These are phyloP conservation scores for Zea luxurians DNA, from an alignment of 176 grass and related monocot genomes.

Conservation along the genomic window DNA sequence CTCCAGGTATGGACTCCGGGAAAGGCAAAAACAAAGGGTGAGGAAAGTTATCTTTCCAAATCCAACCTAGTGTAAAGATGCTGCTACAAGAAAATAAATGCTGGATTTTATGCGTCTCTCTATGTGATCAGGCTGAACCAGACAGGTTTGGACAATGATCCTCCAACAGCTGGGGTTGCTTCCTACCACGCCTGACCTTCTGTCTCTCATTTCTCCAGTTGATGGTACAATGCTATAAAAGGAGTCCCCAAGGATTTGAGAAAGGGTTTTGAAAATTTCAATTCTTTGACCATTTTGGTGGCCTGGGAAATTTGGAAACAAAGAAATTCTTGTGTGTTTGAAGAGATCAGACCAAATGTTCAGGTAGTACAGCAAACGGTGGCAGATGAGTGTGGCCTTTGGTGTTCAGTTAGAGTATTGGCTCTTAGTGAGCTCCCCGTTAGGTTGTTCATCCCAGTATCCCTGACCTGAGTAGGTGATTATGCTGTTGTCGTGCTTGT, in stretches of 20 bases:
- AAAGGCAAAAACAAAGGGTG: background rate
- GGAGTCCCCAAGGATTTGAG: background rate
- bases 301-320: background rate
- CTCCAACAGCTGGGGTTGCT: background rate
- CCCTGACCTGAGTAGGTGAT: background rate
- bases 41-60: background rate
- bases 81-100: constrained; percentile 6
- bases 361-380: background rate
- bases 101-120: constrained; percentile 9
- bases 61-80: background rate
- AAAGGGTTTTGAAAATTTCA: background rate
- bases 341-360: background rate
- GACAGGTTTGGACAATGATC: background rate
- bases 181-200: background rate
- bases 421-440: background rate
- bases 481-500: background rate
- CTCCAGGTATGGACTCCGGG: constrained; percentile 9
- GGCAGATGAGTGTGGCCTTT: background rate
- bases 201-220: background rate
- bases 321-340: background rate
- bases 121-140: constrained; percentile 2
- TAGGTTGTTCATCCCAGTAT: constrained; percentile 1
- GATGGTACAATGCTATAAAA: background rate
- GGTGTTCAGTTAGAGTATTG: background rate
- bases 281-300: background rate